Evolutionary conservation across 495 filamentous ascomycete genomes (phyloP).

Genomic region (Lepraria neglecta): DNA sequence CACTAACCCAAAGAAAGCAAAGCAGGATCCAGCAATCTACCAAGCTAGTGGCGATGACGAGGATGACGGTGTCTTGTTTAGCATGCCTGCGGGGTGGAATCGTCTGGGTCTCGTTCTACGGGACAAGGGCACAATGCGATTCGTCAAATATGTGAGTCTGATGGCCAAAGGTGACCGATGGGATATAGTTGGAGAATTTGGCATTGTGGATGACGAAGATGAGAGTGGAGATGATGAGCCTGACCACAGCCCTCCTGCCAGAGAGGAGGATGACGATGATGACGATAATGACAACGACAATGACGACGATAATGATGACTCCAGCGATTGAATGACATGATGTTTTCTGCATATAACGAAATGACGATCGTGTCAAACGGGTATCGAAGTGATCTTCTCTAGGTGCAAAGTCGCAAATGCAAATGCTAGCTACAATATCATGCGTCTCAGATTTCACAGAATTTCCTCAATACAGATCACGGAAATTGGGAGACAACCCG

Average conservation of each 20-base stretch:
- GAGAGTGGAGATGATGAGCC: slow-evolving; percentile 26
- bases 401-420: too few relatives aligned
- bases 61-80: slow-evolving; percentile 88
- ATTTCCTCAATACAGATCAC: too few relatives aligned
- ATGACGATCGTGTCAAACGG: neutral
- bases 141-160: slow-evolving; percentile 91
- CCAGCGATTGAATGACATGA: too few relatives aligned
- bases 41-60: slow-evolving; percentile 61
- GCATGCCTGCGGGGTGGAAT: slow-evolving; percentile 84
- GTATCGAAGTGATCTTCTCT: too few relatives aligned
- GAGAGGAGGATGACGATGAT: slow-evolving; percentile 13
- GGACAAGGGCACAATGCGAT: slow-evolving; percentile 77
- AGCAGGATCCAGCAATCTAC: slow-evolving; percentile 77
- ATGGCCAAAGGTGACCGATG: slow-evolving; percentile 82
- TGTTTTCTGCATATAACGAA: neutral
- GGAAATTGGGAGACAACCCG: too few relatives aligned
- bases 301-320: neutral
- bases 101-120: slow-evolving; percentile 80
- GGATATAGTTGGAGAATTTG: slow-evolving; percentile 70
- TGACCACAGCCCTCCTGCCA: slow-evolving; percentile 23
- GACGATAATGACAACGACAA: neutral
- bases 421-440: too few relatives aligned
- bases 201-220: slow-evolving; percentile 38
- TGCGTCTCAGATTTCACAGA: too few relatives aligned
- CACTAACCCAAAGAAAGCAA: slow-evolving; percentile 30